Conservation (phyloP, 2,329 filamentous ascomycete species). For the Drechslerella dactyloides region DNA sequence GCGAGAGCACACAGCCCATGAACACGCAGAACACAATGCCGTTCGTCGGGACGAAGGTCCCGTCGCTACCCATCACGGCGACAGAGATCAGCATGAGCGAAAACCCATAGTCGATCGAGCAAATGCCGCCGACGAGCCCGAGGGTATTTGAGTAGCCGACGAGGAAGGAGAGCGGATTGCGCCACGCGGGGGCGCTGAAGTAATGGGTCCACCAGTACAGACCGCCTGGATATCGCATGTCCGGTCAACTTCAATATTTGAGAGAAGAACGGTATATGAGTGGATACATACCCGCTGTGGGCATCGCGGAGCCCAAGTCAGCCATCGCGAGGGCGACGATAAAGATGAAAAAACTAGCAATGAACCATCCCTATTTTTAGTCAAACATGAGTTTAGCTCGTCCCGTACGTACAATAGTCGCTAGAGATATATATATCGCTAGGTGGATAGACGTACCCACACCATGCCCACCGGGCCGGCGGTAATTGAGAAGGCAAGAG, state of each 20-base stretch:
- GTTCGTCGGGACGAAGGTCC: conserved; percentile 65
- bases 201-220: conserved; percentile 69
- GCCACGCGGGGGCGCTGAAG: conserved; percentile 64
- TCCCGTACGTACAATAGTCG: background rate
- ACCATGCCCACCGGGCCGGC: conserved; percentile 68
- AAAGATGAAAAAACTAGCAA: conserved; percentile 66
- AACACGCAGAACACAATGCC: conserved; percentile 67
- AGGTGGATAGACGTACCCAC: conserved; percentile 60
- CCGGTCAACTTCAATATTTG: background rate
- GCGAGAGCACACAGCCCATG: conserved; percentile 63
- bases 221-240: conserved; percentile 60
- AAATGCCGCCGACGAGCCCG: conserved; percentile 66
- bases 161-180: conserved; percentile 62
- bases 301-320: conserved; percentile 56
- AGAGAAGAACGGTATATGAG: conserved; percentile 52
- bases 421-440: conserved; percentile 13
- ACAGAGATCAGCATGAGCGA: conserved; percentile 67
- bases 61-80: conserved; percentile 65
- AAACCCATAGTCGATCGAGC: conserved; percentile 67
- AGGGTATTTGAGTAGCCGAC: conserved; percentile 48
- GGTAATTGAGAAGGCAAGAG: conserved; percentile 66
- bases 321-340: conserved; percentile 68
- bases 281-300: conserved; percentile 6
- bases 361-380: conserved; percentile 63
- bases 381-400: background rate